Evolutionary conservation across 257 asterid genomes (phyloP).

Genomic region (Rhazya stricta): DNA sequence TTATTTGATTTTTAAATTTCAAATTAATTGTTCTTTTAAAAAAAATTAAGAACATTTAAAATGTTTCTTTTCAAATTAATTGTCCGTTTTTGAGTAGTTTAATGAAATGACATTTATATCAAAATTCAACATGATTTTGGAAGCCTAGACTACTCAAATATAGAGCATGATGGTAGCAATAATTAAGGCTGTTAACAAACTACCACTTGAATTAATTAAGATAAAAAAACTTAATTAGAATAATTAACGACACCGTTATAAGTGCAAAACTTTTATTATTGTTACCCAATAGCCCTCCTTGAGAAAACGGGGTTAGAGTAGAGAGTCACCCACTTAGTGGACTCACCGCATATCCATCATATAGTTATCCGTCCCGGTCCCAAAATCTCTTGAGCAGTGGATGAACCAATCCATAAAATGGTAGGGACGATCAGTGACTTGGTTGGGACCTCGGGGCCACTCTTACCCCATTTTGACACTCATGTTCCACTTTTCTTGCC

Average conservation of each 20-base stretch:
- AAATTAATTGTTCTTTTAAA: too few species aligned
- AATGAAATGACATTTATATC: too few species aligned
- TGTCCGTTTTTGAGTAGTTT: too few species aligned
- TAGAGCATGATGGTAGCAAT: conserved; percentile 18
- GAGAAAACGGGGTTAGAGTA: background rate
- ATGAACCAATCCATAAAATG: background rate
- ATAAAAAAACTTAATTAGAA: conserved; percentile 19
- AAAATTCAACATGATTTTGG: background rate
- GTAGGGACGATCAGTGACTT: background rate
- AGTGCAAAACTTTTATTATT: background rate
- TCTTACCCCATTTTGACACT: conserved; percentile 3
- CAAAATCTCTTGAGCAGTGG: background rate
- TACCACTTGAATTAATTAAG: conserved; percentile 22
- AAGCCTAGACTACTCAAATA: background rate
- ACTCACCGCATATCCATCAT: background rate
- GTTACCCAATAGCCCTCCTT: background rate
- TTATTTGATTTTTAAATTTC: too few species aligned
- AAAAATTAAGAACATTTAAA: too few species aligned
- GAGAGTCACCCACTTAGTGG: background rate
- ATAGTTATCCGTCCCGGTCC: background rate
- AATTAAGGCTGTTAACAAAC: conserved; percentile 25
- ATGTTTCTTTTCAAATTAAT: too few species aligned
- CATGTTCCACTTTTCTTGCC: background rate
- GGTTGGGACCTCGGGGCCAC: background rate
- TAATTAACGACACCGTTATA: conserved; percentile 5